A percentile compares a stretch with the other conserved stretches of the same genome.
These are phyloP conservation scores for Aspergillus fumigatiaffinis DNA, from an alignment of 2,329 filamentous ascomycete genomes.

Conservation along the genomic window DNA sequence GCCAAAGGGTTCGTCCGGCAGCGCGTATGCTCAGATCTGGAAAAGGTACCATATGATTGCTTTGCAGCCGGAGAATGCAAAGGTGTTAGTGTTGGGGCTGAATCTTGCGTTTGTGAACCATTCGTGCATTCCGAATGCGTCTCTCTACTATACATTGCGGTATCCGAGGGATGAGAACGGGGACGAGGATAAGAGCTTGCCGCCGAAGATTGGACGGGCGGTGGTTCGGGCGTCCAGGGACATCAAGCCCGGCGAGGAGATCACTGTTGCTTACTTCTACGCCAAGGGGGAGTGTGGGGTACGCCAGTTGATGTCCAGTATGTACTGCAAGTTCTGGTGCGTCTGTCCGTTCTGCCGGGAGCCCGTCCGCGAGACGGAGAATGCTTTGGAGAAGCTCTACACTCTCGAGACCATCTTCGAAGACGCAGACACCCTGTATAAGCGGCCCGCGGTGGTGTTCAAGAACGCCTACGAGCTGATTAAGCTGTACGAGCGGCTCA, in stretches of 20 bases:
- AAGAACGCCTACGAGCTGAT: slow-evolving; percentile 10
- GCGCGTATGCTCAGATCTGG: slow-evolving; percentile 5
- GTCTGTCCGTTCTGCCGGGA: slow-evolving; percentile 18
- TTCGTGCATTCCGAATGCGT: slow-evolving; percentile 21
- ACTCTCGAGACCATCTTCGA: slow-evolving; percentile 5
- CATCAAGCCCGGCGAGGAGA: slow-evolving; percentile 22
- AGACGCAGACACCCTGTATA: slow-evolving; percentile 1
- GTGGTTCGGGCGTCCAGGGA: slow-evolving; percentile 13
- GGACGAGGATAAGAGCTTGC: not conserved
- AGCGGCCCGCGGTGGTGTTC: slow-evolving; percentile 13
- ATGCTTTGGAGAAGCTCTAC: slow-evolving; percentile 5
- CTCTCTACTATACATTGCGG: slow-evolving; percentile 8
- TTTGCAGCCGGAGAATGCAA: not conserved
- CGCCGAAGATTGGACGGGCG: not conserved
- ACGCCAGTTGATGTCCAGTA: slow-evolving; percentile 11
- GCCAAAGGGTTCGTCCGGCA: not conserved
- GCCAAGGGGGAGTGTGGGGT: not conserved
- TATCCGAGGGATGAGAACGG: slow-evolving; percentile 2
- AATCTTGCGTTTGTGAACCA: slow-evolving; percentile 21
- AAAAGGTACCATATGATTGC: slow-evolving; percentile 3
- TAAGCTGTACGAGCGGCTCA: not conserved
- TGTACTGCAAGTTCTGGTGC: slow-evolving; percentile 21
- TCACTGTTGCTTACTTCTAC: slow-evolving; percentile 20
- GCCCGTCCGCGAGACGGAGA: slow-evolving; percentile 9
- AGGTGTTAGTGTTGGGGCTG: slow-evolving; percentile 7